phyloP scores from a whole-genome alignment of 495 filamentous ascomycete species.

The Hypoxylon crocopeplum region DNA sequence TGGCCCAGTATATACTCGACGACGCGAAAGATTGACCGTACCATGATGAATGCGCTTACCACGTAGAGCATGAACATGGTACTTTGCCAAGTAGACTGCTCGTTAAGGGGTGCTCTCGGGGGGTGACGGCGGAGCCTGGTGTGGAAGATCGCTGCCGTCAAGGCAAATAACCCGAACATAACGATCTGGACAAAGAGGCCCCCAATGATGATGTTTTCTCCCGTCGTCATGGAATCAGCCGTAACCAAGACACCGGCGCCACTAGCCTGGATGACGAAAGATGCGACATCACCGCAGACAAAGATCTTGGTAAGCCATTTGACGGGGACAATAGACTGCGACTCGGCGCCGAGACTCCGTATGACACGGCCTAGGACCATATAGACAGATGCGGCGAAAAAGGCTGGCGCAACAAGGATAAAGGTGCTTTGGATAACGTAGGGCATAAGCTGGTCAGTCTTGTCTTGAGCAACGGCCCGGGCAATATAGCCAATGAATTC shows the following conservation, averaged over 20 bases:
- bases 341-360: constrained; percentile 43
- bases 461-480: constrained; percentile 28
- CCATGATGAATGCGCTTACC: constrained; percentile 61
- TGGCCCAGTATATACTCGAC: constrained; percentile 67
- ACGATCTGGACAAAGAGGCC: constrained; percentile 58
- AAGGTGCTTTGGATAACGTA: constrained; percentile 27
- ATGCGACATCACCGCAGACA: constrained; percentile 51
- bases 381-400: constrained; percentile 53
- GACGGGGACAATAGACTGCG: constrained; percentile 46
- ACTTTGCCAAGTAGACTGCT: constrained; percentile 50
- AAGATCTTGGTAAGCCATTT: constrained; percentile 59
- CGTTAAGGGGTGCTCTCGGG: neutral
- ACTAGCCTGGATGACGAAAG: constrained; percentile 48
- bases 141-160: constrained; percentile 53
- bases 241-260: constrained; percentile 48
- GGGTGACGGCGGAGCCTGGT: constrained; percentile 15
- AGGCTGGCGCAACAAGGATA: constrained; percentile 21
- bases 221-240: constrained; percentile 36
- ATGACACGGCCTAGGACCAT: constrained; percentile 63
- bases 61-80: constrained; percentile 61
- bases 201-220: constrained; percentile 53
- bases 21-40: constrained; percentile 67
- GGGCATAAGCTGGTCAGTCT: constrained; percentile 30
- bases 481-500: constrained; percentile 55
- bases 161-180: constrained; percentile 61